Percentiles rank a stretch among this genome's conserved stretches.
Evolutionary conservation across 2,329 filamentous ascomycete species (phyloP).

Genomic region (Alternaria burnsii): DNA sequence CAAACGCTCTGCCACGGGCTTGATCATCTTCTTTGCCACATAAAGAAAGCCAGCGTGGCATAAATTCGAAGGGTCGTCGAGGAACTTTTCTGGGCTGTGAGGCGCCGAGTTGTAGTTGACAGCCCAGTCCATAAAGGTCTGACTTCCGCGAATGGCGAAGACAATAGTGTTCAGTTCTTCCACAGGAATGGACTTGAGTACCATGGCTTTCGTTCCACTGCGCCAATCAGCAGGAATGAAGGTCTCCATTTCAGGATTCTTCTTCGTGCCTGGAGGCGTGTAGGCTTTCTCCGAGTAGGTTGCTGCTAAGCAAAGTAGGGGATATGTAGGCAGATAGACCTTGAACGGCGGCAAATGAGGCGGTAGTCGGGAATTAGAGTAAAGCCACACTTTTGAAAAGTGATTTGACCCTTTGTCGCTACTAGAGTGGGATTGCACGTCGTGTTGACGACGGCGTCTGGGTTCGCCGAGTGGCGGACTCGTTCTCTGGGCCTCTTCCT

Average conservation of each 20-base stretch:
- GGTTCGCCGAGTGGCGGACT: constrained; percentile 25
- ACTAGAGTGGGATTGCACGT: constrained; percentile 24
- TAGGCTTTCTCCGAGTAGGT: constrained; percentile 81
- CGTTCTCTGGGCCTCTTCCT: constrained; percentile 22
- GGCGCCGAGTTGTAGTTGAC: constrained; percentile 80
- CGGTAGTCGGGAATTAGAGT: constrained; percentile 79
- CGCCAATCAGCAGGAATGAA: constrained; percentile 76
- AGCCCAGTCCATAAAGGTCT: constrained; percentile 85
- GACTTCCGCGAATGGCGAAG: constrained; percentile 82
- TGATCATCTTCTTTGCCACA: constrained; percentile 78
- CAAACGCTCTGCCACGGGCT: constrained; percentile 74
- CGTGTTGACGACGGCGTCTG: constrained; percentile 22
- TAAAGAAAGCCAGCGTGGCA: constrained; percentile 84
- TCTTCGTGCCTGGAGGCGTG: constrained; percentile 61
- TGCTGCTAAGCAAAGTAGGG: constrained; percentile 79
- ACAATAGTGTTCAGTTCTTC: constrained; percentile 82
- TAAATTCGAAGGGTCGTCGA: constrained; percentile 79
- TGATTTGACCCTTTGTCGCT: constrained; percentile 41
- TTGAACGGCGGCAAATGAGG: constrained; percentile 71
- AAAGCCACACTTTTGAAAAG: constrained; percentile 80
- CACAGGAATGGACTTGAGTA: constrained; percentile 80
- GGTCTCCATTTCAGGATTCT: constrained; percentile 69
- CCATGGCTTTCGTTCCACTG: constrained; percentile 83
- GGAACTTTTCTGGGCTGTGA: constrained; percentile 70
- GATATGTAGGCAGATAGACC: constrained; percentile 79